Conservation (phyloP, 2,329 filamentous ascomycete genomes). For the Ustilaginoidea virens region DNA sequence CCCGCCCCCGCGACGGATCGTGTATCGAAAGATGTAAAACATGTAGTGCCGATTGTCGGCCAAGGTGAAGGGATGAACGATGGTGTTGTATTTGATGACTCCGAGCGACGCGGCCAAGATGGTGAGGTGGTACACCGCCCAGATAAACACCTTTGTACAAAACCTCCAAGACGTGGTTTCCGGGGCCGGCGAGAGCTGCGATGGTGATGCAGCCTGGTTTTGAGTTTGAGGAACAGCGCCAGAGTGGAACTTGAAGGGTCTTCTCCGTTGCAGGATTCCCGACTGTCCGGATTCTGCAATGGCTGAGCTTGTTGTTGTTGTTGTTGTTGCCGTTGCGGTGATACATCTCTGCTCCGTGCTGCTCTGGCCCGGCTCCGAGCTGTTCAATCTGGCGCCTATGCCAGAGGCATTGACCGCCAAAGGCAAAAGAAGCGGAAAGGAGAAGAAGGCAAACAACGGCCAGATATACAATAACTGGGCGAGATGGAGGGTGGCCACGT, state of each 20-base stretch:
- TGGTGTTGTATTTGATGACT: constrained; percentile 68
- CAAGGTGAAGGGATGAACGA: constrained; percentile 88
- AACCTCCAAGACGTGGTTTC: constrained; percentile 9
- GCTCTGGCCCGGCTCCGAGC: too few relatives aligned
- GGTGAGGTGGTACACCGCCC: constrained; percentile 18
- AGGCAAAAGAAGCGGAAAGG: constrained; percentile 57
- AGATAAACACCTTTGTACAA: constrained; percentile 17
- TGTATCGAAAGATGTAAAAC: constrained; percentile 87
- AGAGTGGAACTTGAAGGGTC: too few relatives aligned
- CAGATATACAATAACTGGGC: constrained; percentile 93
- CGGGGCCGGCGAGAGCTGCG: constrained; percentile 6
- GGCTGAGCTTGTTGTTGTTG: too few relatives aligned
- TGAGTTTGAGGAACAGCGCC: not conserved
- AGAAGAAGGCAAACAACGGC: constrained; percentile 83
- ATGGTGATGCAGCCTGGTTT: not conserved
- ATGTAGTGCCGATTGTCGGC: constrained; percentile 96
- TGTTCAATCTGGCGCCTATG: too few relatives aligned
- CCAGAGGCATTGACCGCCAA: constrained; percentile 22
- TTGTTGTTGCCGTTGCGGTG: too few relatives aligned
- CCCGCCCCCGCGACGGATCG: constrained; percentile 48
- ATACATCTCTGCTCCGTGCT: too few relatives aligned
- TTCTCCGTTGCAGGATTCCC: too few relatives aligned
- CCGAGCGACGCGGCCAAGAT: constrained; percentile 22
- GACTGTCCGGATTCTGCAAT: not conserved
- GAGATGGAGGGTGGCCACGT: constrained; percentile 75